Percentiles rank a stretch among this genome's conserved stretches.
Evolutionary conservation across 2,329 filamentous ascomycete genomes (phyloP).

Genomic region (Ascochyta rabiei): DNA sequence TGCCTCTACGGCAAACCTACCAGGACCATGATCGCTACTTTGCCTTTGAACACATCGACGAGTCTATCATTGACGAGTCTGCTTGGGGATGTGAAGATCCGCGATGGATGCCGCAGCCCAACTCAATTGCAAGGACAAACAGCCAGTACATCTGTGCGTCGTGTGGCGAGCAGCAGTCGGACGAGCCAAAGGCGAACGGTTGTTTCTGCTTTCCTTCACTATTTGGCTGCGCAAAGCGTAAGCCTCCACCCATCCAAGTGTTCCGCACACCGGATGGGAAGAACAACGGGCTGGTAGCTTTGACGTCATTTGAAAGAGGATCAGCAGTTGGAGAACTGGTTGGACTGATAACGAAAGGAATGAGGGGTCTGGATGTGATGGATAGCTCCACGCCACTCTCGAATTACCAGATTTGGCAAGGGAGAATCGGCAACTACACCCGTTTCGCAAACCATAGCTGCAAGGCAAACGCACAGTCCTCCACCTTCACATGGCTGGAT

Average conservation of each 20-base stretch:
- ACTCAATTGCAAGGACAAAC: conserved; percentile 32
- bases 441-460: conserved; percentile 66
- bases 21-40: conserved; percentile 56
- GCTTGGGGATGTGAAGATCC: conserved; percentile 59
- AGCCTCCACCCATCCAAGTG: conserved; percentile 57
- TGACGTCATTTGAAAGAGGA: conserved; percentile 58
- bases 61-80: conserved; percentile 56
- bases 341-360: conserved; percentile 60
- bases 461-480: conserved; percentile 62
- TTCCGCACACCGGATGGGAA: conserved; percentile 60
- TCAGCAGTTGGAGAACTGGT: conserved; percentile 62
- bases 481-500: conserved; percentile 63
- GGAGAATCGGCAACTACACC: conserved; percentile 62
- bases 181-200: conserved; percentile 55
- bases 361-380: conserved; percentile 63
- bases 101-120: conserved; percentile 47
- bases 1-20: conserved; percentile 56
- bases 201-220: conserved; percentile 62
- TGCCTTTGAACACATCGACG: conserved; percentile 57
- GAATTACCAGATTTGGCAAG: conserved; percentile 65
- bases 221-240: conserved; percentile 54
- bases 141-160: conserved; percentile 50
- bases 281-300: conserved; percentile 60
- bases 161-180: conserved; percentile 58
- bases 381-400: conserved; percentile 57